Percentiles rank a stretch among this genome's conserved stretches.
Evolutionary conservation across 2,329 filamentous ascomycete genomes (phyloP).

Genomic region (Xylariaceae sp.): DNA sequence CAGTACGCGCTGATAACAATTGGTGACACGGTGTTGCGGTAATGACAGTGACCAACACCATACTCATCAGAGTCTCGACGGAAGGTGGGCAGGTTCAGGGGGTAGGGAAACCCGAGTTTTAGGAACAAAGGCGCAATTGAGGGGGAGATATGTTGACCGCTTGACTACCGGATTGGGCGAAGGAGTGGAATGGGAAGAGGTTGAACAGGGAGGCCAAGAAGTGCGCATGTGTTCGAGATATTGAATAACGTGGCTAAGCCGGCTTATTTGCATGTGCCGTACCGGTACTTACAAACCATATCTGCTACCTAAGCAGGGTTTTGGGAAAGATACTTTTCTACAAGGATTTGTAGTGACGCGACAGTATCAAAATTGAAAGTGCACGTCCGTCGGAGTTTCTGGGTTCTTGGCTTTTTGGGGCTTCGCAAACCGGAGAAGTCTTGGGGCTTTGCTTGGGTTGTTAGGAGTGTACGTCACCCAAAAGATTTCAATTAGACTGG

Average conservation of each 20-base stretch:
- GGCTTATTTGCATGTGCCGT: slow-evolving; percentile 8
- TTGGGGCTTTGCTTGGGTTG: slow-evolving; percentile 16
- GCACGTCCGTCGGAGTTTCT: too few species aligned
- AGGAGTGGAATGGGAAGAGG: neutral
- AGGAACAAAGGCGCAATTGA: slow-evolving; percentile 11
- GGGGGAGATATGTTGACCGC: neutral
- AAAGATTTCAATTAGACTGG: slow-evolving; percentile 24
- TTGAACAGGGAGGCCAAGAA: neutral
- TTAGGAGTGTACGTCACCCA: slow-evolving; percentile 18
- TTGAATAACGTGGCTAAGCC: neutral
- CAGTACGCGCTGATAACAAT: slow-evolving; percentile 11
- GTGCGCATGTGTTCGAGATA: neutral
- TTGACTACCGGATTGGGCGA: slow-evolving; percentile 1
- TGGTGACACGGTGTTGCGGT: neutral
- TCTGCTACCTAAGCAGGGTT: neutral
- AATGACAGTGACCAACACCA: slow-evolving; percentile 8
- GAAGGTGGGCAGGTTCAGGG: neutral
- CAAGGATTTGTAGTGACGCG: too few species aligned
- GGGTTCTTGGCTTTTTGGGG: too few species aligned
- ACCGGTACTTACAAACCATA: slow-evolving; percentile 25
- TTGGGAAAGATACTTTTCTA: too few species aligned
- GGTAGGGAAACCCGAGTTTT: neutral
- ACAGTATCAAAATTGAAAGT: too few species aligned
- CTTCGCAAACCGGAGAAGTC: slow-evolving; percentile 14
- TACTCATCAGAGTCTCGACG: neutral